Evolutionary conservation across 306 rosid genomes (phyloP).

Genomic region (Trifolium dubium): DNA sequence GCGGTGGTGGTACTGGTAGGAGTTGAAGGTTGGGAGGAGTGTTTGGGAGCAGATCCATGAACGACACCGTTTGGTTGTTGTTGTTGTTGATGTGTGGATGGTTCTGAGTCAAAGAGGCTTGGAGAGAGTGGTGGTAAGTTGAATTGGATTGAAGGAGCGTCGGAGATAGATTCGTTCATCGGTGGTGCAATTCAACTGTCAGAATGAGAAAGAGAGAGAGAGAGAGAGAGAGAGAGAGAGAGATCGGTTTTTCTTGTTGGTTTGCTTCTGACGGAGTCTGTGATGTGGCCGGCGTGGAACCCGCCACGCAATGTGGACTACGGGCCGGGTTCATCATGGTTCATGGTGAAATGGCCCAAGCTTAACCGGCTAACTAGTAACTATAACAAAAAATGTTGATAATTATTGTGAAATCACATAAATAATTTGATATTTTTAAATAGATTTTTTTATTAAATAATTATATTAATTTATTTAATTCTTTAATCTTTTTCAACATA

Average conservation of each 20-base stretch:
- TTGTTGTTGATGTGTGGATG: conserved; percentile 5
- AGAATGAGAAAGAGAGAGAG: not conserved
- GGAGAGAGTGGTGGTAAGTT: conserved; percentile 55
- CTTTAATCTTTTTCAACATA: too few relatives aligned
- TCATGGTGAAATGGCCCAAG: too few relatives aligned
- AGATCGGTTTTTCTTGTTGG: not conserved
- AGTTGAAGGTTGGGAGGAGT: conserved; percentile 52
- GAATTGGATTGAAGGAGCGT: conserved; percentile 44
- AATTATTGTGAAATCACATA: too few relatives aligned
- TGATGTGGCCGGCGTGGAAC: too few relatives aligned
- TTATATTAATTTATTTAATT: too few relatives aligned
- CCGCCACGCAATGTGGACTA: too few relatives aligned
- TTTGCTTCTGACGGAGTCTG: conserved; percentile 7
- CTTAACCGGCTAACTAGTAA: too few relatives aligned
- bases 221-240: not conserved
- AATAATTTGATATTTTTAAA: too few relatives aligned
- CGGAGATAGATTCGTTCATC: conserved; percentile 47
- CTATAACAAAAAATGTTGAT: too few relatives aligned
- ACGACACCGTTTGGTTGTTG: conserved; percentile 52
- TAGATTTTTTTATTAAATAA: too few relatives aligned
- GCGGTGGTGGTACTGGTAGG: conserved; percentile 74
- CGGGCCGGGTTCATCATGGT: too few relatives aligned
- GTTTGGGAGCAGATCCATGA: conserved; percentile 43
- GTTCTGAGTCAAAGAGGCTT: conserved; percentile 49
- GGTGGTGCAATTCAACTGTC: conserved; percentile 23